These are phyloP conservation scores for Phytophthora ohioensis DNA, from an alignment of 352 stramenopile genomes.

Conservation along the genomic window DNA sequence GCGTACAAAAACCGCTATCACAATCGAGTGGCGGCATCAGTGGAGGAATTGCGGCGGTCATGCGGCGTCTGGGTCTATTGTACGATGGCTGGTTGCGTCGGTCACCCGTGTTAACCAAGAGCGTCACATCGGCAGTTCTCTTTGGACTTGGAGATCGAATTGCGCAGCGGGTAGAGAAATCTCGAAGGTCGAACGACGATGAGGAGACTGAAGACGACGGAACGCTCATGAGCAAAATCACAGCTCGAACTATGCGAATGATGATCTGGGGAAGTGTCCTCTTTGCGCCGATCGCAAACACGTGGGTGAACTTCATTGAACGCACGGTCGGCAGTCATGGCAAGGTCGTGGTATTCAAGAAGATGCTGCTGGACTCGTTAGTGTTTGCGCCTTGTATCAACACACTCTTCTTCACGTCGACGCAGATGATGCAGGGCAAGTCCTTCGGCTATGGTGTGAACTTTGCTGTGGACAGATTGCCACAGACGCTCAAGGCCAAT, in stretches of 20 bases:
- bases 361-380: slow-evolving; percentile 52
- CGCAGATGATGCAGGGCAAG: slow-evolving; percentile 45
- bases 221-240: slow-evolving; percentile 27
- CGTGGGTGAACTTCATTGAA: slow-evolving; percentile 88
- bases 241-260: slow-evolving; percentile 71
- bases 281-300: slow-evolving; percentile 85
- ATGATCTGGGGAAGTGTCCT: slow-evolving; percentile 86
- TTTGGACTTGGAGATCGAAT: slow-evolving; percentile 63
- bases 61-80: slow-evolving; percentile 39
- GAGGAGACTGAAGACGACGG: slow-evolving; percentile 19
- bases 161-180: slow-evolving; percentile 54
- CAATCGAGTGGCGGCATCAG: slow-evolving; percentile 20
- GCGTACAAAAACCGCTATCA: slow-evolving; percentile 1
- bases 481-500: slow-evolving; percentile 49
- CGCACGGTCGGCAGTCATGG: slow-evolving; percentile 42
- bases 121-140: slow-evolving; percentile 58
- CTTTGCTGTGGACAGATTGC: slow-evolving; percentile 42
- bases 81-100: slow-evolving; percentile 58
- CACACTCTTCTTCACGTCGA: slow-evolving; percentile 54
- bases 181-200: slow-evolving; percentile 7
- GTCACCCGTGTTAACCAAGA: slow-evolving; percentile 65
- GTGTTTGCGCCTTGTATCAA: slow-evolving; percentile 47
- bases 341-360: slow-evolving; percentile 48
- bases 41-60: slow-evolving; percentile 21
- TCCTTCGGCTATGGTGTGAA: slow-evolving; percentile 29